These are phyloP conservation scores for Leishmania amazonensis DNA, from an alignment of 208 protist genomes.

Conservation along the genomic window DNA sequence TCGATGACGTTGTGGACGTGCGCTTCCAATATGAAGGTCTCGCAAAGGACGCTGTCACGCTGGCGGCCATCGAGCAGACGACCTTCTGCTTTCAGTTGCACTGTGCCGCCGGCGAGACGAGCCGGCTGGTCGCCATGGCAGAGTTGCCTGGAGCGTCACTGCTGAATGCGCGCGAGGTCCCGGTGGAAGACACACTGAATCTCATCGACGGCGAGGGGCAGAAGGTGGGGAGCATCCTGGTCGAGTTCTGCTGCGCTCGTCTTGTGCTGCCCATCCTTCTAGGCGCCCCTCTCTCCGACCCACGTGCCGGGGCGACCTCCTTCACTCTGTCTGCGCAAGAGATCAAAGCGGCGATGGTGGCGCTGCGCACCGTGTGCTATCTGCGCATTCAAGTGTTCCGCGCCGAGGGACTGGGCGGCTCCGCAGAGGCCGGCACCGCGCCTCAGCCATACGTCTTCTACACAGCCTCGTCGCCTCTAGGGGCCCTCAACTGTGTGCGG, in stretches of 20 bases:
- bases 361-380: conserved; percentile 63
- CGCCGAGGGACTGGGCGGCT: conserved; percentile 37
- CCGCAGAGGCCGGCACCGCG: conserved; percentile 5
- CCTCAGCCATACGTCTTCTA: conserved; percentile 90
- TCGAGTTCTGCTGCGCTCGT: conserved; percentile 61
- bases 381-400: conserved; percentile 81
- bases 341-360: conserved; percentile 56
- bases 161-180: conserved; percentile 52
- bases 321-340: conserved; percentile 39
- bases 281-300: conserved; percentile 24
- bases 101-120: conserved; percentile 29
- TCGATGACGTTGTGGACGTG: conserved; percentile 66
- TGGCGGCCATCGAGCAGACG: conserved; percentile 55
- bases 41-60: conserved; percentile 53
- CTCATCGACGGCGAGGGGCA: conserved; percentile 59
- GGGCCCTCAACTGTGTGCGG: conserved; percentile 51
- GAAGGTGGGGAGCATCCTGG: conserved; percentile 35
- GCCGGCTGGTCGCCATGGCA: conserved; percentile 69
- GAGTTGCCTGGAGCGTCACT: conserved; percentile 67
- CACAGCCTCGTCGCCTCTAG: conserved; percentile 50
- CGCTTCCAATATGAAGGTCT: conserved; percentile 74
- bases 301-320: not conserved
- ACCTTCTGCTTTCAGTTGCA: conserved; percentile 82
- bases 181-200: conserved; percentile 43
- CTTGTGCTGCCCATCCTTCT: conserved; percentile 80